Base-by-base conservation (phyloP, 257 asterid genomes). In the Lycium ferocissimum region DNA sequence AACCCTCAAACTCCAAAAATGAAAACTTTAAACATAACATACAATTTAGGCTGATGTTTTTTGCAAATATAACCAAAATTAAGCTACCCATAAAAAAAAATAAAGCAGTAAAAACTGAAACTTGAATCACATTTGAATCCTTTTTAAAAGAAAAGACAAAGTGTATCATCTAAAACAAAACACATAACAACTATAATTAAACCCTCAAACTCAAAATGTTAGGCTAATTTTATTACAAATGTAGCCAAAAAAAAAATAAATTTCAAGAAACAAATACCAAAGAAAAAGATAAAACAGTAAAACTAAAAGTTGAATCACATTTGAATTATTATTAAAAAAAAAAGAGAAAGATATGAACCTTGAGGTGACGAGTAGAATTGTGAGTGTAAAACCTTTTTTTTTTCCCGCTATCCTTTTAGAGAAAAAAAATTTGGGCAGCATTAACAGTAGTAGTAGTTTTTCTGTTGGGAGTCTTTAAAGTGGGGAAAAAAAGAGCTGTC, bases 1-100 rank as follows among this genome's bases (percentile, higher is more conserved):
- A 71, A 45, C 58, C 58, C 80, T 72, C 80, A 72, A 45, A 45
- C 3, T 38, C n/a, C 58, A 72, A 72, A 71, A 18, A 66, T 66
- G 51, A 69, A 51, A 76, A 49, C 62, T 22, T 51, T 0, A 75
- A 49, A 22, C 45, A 47, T 6, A 45, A n/a, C 40, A 72, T 38
- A 72, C 45, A 76, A 0, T 76, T 49, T 7, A 75, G 5, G 6
- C 45, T 75, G 0, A 49, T 75, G n/a, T 49, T 47, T 6, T 5
- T 75, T 11, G 13, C 0, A 75, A 75, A 22, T 49, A 22, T 13
- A 20, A 6, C 38, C 17, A 73, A 45, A 10, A 45, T 51, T n/a
- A 20, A 49, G n/a, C 81, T 58, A 15, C 26, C 65, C 65, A n/a
- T n/a, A 58, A 9, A 58, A 58, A 18, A 58, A 2, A 0, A 58